Evolutionary conservation across 78 protist species (phyloP), one percentile per base, ranked within the genome.

Genomic region (Tieghemostelium lacteum): DNA sequence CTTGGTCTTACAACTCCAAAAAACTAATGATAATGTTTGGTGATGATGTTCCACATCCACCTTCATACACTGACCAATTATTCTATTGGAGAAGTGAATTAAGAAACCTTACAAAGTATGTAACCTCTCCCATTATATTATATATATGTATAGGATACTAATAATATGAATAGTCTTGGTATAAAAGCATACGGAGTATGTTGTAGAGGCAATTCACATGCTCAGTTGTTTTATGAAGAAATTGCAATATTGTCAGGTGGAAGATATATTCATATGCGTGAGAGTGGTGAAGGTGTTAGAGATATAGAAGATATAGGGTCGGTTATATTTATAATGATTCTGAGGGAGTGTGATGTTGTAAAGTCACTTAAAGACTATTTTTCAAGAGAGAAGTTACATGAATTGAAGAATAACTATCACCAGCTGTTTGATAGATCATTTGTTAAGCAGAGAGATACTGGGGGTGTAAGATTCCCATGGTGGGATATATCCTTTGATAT

Each of bases 41-140:
- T 6, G 94, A 89, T 60, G 94, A 89, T 65, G 88, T 75, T 17
- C 94, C 94, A 8, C 94, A 89, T 74, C 88, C 86, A 33, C 94
- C 94, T 24, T 42, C 55, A 0, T 89, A 49, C 57, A 89, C 94
- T 1, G 85, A 89, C 55, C 94, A 77, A 74, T 69, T 70, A n/a
- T 80, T 70, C 19, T 66, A 72, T 62, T 89, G 94, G 94, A 37
- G 85, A 71, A 74, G 77, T 63, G 94, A 89, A 69, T 33, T 86
- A 50, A 64, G 70, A 45, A 55, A 29, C 29, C 22, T 86, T 12
- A 42, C 75, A 55, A 71, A 54, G 92, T 86, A 74, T 20, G 78
- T 49, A 10, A 2, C 5, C 26, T 10, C 22, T 5, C 34, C 58
- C 20, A 16, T 12, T 7, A 40, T 29, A 55, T 45, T 61, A 24